These are phyloP conservation scores for Beauveria sp. DNA, from an alignment of 2,329 filamentous ascomycete species.

Conservation along the genomic window DNA sequence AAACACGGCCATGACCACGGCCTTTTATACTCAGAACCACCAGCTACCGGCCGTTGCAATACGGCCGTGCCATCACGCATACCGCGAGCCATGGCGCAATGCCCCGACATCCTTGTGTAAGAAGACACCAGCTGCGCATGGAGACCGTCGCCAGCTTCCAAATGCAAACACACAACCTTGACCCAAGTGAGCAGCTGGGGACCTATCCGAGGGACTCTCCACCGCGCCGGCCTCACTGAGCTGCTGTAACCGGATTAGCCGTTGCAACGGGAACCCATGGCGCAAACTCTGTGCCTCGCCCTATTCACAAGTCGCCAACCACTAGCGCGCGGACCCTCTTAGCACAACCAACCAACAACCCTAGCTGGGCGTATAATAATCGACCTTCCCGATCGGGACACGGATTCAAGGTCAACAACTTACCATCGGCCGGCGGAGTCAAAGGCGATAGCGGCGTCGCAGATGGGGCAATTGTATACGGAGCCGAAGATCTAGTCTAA, in stretches of 20 bases:
- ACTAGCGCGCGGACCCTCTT: neutral
- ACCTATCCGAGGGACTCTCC: neutral
- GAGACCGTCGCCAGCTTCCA: neutral
- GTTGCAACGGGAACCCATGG: neutral
- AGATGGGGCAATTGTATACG: neutral
- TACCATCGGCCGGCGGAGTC: neutral
- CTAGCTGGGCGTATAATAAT: neutral
- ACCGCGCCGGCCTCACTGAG: neutral
- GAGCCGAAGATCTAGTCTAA: neutral
- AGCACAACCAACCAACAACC: neutral
- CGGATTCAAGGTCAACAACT: neutral
- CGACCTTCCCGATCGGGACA: neutral
- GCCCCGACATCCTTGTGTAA: neutral
- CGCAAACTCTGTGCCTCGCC: neutral
- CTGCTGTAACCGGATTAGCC: neutral
- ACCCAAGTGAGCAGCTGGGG: neutral
- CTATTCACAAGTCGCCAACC: neutral
- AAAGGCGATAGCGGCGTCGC: neutral
- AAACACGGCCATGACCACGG: neutral
- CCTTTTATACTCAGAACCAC: neutral
- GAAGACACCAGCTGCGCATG: neutral
- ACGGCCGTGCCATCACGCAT: neutral
- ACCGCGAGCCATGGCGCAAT: neutral
- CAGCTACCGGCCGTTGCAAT: neutral
- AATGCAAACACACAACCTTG: neutral